These are phyloP conservation scores for Bisporella sp. DNA, from an alignment of 2,329 filamentous ascomycete species.

Conservation along the genomic window DNA sequence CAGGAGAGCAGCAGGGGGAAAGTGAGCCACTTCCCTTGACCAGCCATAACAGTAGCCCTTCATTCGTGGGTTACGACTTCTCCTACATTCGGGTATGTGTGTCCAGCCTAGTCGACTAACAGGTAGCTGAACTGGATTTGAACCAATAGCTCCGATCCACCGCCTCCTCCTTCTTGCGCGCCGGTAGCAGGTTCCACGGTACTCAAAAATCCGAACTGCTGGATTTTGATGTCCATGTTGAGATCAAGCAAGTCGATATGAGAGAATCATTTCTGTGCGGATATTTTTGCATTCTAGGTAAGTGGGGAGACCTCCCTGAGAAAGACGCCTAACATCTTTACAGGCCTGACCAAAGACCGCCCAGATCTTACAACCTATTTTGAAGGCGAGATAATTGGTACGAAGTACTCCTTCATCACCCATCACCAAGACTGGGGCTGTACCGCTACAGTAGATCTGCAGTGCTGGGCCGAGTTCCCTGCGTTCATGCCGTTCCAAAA, in stretches of 20 bases:
- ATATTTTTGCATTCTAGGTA: constrained; percentile 92
- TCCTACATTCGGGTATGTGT: constrained; percentile 47
- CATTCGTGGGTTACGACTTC: constrained; percentile 45
- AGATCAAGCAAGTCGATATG: constrained; percentile 95
- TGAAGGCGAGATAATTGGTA: constrained; percentile 94
- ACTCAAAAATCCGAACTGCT: constrained; percentile 91
- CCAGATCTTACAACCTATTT: constrained; percentile 98
- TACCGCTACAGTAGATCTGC: constrained; percentile 82
- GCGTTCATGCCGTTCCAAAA: constrained; percentile 72
- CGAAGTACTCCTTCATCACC: constrained; percentile 86
- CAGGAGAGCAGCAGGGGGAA: constrained; percentile 30
- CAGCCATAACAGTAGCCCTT: constrained; percentile 29
- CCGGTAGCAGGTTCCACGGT: constrained; percentile 82
- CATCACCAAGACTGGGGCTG: constrained; percentile 87
- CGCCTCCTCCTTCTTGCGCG: constrained; percentile 79
- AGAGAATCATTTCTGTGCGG: constrained; percentile 89
- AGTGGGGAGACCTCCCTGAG: not conserved
- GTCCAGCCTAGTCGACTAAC: constrained; percentile 2
- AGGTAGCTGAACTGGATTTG: constrained; percentile 23
- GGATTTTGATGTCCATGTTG: constrained; percentile 91
- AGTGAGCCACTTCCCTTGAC: constrained; percentile 24
- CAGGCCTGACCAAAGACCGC: constrained; percentile 89
- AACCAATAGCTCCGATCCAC: constrained; percentile 50
- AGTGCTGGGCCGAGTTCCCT: constrained; percentile 87
- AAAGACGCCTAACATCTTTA: constrained; percentile 10